phyloP scores from a whole-genome alignment of 176 grass and related monocot species.

The Carex kokanica region DNA sequence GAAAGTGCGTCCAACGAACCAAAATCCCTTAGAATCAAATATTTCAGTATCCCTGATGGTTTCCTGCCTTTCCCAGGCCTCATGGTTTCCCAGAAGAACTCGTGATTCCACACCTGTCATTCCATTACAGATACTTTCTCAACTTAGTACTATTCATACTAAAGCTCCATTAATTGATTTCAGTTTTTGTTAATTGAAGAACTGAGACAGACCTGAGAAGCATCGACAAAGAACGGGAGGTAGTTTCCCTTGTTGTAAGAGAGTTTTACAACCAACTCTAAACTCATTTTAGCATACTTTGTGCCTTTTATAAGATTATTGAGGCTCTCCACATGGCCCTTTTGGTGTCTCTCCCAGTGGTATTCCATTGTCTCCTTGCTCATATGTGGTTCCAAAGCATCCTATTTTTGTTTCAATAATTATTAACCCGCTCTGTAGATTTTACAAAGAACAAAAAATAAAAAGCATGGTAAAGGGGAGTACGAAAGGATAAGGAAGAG shows the following conservation, averaged over 20 bases:
- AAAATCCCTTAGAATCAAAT: conserved; percentile 72
- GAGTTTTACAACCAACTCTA: conserved; percentile 30
- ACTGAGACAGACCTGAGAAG: conserved; percentile 49
- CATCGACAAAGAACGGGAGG: conserved; percentile 58
- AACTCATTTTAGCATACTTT: conserved; percentile 51
- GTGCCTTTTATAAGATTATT: conserved; percentile 65
- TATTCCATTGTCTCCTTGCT: conserved; percentile 64
- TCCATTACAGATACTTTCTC: not conserved
- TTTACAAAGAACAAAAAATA: not conserved
- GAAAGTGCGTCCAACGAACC: conserved; percentile 65
- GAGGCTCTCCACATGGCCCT: conserved; percentile 52
- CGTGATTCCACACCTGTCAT: conserved; percentile 87
- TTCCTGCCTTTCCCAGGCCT: conserved; percentile 57
- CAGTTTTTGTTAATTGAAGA: not conserved
- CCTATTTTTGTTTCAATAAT: conserved; percentile 28
- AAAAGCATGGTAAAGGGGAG: not conserved
- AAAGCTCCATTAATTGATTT: not conserved
- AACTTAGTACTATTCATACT: not conserved
- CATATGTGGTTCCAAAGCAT: conserved; percentile 77
- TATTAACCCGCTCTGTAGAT: not conserved
- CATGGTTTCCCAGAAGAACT: conserved; percentile 90
- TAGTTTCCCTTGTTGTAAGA: conserved; percentile 79
- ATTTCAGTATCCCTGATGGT: conserved; percentile 46
- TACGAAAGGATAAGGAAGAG: conserved; percentile 25
- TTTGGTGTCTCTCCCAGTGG: conserved; percentile 75